These are phyloP conservation scores for Wallacemonas sp. DNA, from an alignment of 208 protist genomes.

Conservation along the genomic window DNA sequence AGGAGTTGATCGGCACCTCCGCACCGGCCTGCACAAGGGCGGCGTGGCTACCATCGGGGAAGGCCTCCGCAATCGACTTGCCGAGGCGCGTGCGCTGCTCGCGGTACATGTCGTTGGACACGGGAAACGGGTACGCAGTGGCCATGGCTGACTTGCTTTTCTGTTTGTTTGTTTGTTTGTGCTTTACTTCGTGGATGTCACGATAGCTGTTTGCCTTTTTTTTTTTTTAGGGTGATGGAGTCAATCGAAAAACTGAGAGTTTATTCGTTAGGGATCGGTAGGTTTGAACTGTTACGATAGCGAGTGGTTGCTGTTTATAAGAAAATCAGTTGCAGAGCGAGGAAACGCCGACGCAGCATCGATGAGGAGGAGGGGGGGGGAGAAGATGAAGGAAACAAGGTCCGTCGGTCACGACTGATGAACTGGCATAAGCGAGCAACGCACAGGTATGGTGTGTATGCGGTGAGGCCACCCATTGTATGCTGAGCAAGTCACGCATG, in stretches of 20 bases:
- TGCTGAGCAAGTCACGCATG: no score
- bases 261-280: neutral
- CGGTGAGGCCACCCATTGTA: no score
- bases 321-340: neutral
- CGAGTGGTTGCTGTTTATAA: neutral
- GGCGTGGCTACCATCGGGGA: conserved; percentile 55
- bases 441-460: no score
- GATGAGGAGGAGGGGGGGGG: neutral
- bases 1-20: conserved; percentile 89
- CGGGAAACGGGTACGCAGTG: conserved; percentile 70
- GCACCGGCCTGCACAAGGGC: conserved; percentile 77
- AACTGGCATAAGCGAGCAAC: no score
- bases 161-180: neutral
- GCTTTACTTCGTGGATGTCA: no score
- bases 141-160: conserved; percentile 7
- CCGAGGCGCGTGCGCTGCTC: conserved; percentile 85
- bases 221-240: neutral
- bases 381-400: neutral
- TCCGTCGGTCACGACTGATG: no score
- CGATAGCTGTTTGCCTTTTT: neutral
- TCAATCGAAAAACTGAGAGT: no score
- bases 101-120: conserved; percentile 78
- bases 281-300: neutral
- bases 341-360: no score
- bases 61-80: conserved; percentile 34